phyloP scores from a whole-genome alignment of 352 stramenopile species.

The Pythium aquatile region DNA sequence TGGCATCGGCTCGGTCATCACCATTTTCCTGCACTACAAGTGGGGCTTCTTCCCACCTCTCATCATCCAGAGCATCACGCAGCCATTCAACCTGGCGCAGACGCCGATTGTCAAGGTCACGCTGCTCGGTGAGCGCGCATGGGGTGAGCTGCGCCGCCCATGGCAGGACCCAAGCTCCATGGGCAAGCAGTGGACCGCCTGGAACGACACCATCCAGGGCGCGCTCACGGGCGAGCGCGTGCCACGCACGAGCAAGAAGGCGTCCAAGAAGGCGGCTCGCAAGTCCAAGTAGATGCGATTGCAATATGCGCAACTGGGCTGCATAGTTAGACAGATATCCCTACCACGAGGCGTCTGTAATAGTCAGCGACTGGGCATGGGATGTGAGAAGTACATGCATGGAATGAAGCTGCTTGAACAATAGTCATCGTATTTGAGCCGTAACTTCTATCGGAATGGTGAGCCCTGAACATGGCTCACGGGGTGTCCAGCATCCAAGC shows the following conservation, averaged over 20 bases:
- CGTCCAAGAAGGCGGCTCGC: slow-evolving; percentile 54
- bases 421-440: not conserved
- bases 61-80: slow-evolving; percentile 76
- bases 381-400: not conserved
- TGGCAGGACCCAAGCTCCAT: slow-evolving; percentile 68
- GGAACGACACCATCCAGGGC: slow-evolving; percentile 79
- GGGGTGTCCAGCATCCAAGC: not conserved
- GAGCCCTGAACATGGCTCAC: not conserved
- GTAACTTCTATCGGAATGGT: not conserved
- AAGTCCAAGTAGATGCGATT: slow-evolving; percentile 50
- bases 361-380: not conserved
- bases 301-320: not conserved
- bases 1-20: slow-evolving; percentile 57
- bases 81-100: slow-evolving; percentile 75
- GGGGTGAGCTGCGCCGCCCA: slow-evolving; percentile 74
- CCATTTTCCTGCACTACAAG: slow-evolving; percentile 72
- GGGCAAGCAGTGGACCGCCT: slow-evolving; percentile 65
- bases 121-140: slow-evolving; percentile 60
- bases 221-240: slow-evolving; percentile 53
- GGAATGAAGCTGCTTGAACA: slow-evolving; percentile 1
- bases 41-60: slow-evolving; percentile 83
- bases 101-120: slow-evolving; percentile 63
- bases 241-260: slow-evolving; percentile 63
- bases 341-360: not conserved
- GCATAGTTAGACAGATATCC: slow-evolving; percentile 3